Evolutionary conservation across 2,329 filamentous ascomycete genomes (phyloP), one percentile per base, ranked within the genome.

Genomic region (Ceratocystiopsis sp.): DNA sequence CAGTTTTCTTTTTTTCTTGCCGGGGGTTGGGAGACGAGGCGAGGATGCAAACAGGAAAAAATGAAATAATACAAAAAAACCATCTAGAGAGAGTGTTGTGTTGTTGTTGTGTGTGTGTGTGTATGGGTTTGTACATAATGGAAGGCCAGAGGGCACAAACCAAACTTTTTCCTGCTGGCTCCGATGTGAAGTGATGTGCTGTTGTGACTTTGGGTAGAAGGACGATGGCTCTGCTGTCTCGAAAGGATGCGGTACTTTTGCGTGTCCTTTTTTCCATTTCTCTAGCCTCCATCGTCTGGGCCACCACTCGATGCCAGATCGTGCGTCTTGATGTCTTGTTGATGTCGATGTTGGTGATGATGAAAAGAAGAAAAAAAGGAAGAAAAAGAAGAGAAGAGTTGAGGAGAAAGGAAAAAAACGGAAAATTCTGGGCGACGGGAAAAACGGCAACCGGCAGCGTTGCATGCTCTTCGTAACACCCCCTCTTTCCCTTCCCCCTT

Each of bases 91-190:
- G 25, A 29, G 25, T 29, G 25, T 29, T 29, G 25, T 29, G 6
- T 8, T 21, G 21, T 21, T 21, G 21, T 21, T 29, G 25, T 29
- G 25, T 29, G 25, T 29, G 25, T 29, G 5, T 29, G 25, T 29
- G 37, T 39, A 42, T 39, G 45, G 40, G 45, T 43, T 46, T 46
- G 44, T 43, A 43, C 42, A 46, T 46, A 43, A 46, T 43, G 45
- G 45, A 43, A 38, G 45, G 45, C 41, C 42, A 40, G 41, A 35
- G 45, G 25, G 25, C 25, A 29, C 45, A 46, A 46, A 42, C 41
- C 42, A 38, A 29, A 42, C 37, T 34, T 29, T 46, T 42, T 46
- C 42, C 44, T 44, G 43, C 44, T 44, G 43, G 44, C 44, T 33
- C 19, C 44, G 25, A 35, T 44, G 39, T 40, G 25, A 29, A 29